Base-by-base conservation (phyloP, 2,329 filamentous ascomycete genomes). In the Penicillium nordicum region DNA sequence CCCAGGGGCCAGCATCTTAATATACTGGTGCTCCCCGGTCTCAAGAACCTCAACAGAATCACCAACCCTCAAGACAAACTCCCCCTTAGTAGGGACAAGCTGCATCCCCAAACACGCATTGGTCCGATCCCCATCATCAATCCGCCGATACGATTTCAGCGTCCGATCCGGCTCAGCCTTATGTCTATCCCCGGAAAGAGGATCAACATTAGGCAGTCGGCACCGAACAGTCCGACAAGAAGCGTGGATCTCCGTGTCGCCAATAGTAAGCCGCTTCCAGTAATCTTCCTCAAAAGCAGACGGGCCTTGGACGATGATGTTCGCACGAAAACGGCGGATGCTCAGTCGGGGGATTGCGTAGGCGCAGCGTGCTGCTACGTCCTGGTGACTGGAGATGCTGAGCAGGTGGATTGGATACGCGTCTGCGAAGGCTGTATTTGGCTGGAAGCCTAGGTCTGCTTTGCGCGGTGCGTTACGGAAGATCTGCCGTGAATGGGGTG, bases 221-320 rank as follows among this genome's bases (percentile, higher is more conserved):
- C 84, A 86, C 44, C 83, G 75, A 3, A 82, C 78, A 11, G 83
- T 84, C n/a, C 82, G 79, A 66, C 81, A 84, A 2, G 78, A 78
- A 11, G 83, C 78, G 59, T 84, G 74, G 25, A 75, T 67, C 43
- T 74, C 67, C 4, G 50, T 59, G 3, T 51, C 55, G 0, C 76
- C 77, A 30, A 83, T 74, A 25, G 67, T 65, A 25, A 84, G 76
- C n/a, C 71, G 72, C 54, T 80, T 82, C 84, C 84, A 86, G 23
- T 70, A 60, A 61, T 86, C 84, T 66, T 87, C 84, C 5, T 72
- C 76, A 65, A 82, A 86, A 2, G 81, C 74, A 12, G 69, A 69
- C 0, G 79, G 77, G 0, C 83, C 83, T 23, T 79, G 76, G 43
- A 85, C 62, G 54, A 84, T 78, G 42, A 86, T 78, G 63, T 86